phyloP scores from a whole-genome alignment of 2,329 filamentous ascomycete genomes.

The Fusarium graminum region DNA sequence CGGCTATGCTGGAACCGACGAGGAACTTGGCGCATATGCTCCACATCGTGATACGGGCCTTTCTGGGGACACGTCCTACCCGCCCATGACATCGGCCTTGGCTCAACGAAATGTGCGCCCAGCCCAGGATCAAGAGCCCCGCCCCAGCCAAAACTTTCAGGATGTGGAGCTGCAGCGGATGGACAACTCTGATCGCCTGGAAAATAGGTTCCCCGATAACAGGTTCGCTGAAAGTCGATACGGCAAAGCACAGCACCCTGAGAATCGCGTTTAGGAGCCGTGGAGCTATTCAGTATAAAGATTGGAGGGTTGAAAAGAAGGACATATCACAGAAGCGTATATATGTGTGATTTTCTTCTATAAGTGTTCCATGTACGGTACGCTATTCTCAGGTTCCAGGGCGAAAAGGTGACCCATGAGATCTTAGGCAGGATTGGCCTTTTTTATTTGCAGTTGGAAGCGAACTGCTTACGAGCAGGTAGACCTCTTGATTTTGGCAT shows the following conservation, averaged over 20 bases:
- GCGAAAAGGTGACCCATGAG: not conserved
- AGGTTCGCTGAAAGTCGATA: slow-evolving; percentile 21
- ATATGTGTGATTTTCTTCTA: slow-evolving; percentile 28
- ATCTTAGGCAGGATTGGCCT: slow-evolving; percentile 9
- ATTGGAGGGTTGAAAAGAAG: slow-evolving; percentile 1
- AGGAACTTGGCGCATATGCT: slow-evolving; percentile 37
- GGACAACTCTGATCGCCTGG: slow-evolving; percentile 32
- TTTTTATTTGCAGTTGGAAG: slow-evolving; percentile 21
- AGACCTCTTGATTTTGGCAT: slow-evolving; percentile 34
- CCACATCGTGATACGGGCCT: slow-evolving; percentile 42
- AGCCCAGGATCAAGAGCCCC: slow-evolving; percentile 24
- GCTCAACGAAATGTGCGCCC: slow-evolving; percentile 41
- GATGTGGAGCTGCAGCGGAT: slow-evolving; percentile 52
- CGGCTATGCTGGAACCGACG: slow-evolving; percentile 64
- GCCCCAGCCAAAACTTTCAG: slow-evolving; percentile 46
- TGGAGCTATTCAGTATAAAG: not conserved
- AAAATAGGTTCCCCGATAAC: slow-evolving; percentile 31
- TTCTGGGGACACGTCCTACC: slow-evolving; percentile 49
- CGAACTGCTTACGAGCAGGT: slow-evolving; percentile 27
- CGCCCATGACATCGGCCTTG: slow-evolving; percentile 41
- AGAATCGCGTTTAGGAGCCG: slow-evolving; percentile 15
- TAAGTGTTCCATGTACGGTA: slow-evolving; percentile 17
- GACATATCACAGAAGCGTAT: slow-evolving; percentile 5
- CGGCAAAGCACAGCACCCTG: slow-evolving; percentile 20
- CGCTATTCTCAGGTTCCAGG: slow-evolving; percentile 10